Evolutionary conservation across 371 early-diverging fungal genomes (phyloP), one percentile per base, ranked within the genome.

Genomic region (Homolaphlyctis polyrhiza): DNA sequence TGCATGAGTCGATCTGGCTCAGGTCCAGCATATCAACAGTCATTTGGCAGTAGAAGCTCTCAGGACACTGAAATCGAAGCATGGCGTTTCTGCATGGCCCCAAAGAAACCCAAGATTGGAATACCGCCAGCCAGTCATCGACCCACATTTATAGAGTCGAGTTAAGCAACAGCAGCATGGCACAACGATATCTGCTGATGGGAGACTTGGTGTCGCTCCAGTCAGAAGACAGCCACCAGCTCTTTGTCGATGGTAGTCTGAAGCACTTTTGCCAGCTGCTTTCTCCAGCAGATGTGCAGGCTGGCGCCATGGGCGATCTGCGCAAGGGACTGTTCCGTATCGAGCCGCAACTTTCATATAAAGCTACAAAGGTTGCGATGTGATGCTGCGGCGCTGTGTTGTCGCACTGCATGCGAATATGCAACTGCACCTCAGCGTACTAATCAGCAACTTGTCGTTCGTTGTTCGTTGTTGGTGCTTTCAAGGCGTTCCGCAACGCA

Each of bases 261-360:
- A 3, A 18, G 8, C 47, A 47, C 8, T 47, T 8, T 18, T 3
- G 47, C 47, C 47, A 25, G 8, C 47, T 47, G 8, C 3, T 47
- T 18, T 25, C 47, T 18, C 47, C 3, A 25, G 18, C n/a, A 25
- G 47, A 3, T 25, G 18, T 47, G 8, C 8, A 47, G 47, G n/a
- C 18, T 18, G 47, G 47, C 47, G 47, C 8, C 18, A 3, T 47
- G 1, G 71, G 71, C 35, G 71, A 71, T 50, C 57, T 63, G 48
- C 25, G 60, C 60, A 67, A 71, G 49, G 68, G 49, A 25, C 63
- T 71, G 2, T 68, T 68, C 48, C 63, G 66, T 6, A 47, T 71
- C 27, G 66, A 64, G 35, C 72, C 72, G 11, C 72, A 68, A 35
- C 33, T 68, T 30, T 62, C 66, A 21, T 67, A 61, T 35, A 33